Evolutionary conservation across 257 asterid species (phyloP).

Genomic region (Anisodus tanguticus): DNA sequence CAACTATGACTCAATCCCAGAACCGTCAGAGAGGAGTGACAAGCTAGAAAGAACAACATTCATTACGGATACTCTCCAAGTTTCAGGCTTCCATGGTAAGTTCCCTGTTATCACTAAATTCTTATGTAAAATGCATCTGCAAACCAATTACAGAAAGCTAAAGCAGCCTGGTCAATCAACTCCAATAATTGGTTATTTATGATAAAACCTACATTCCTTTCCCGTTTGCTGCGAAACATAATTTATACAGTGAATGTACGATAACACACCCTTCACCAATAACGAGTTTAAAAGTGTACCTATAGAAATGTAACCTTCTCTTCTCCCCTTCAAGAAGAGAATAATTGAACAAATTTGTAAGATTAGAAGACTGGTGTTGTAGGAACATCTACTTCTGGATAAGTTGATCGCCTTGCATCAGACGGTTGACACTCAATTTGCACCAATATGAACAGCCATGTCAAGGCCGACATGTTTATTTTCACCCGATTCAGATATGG

Average conservation of each 20-base stretch:
- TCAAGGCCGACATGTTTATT: slow-evolving; percentile 53
- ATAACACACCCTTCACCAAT: slow-evolving; percentile 4
- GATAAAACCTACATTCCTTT: slow-evolving; percentile 1
- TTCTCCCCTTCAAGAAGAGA: slow-evolving; percentile 22
- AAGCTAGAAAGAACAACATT: background rate
- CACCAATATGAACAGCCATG: slow-evolving; percentile 62
- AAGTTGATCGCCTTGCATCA: slow-evolving; percentile 8
- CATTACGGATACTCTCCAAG: background rate
- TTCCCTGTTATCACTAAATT: slow-evolving; percentile 4
- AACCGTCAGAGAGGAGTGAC: background rate
- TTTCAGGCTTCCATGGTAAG: background rate
- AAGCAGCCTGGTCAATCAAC: background rate
- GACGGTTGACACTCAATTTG: slow-evolving; percentile 48
- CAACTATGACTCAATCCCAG: background rate
- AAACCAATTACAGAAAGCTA: slow-evolving; percentile 1
- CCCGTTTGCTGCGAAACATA: slow-evolving; percentile 6
- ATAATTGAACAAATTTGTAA: slow-evolving; percentile 12
- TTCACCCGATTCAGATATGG: slow-evolving; percentile 59
- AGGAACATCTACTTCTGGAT: slow-evolving; percentile 13
- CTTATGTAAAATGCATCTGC: slow-evolving; percentile 19
- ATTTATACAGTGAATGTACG: slow-evolving; percentile 23
- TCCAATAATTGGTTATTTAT: slow-evolving; percentile 5
- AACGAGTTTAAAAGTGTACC: background rate
- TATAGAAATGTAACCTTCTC: slow-evolving; percentile 20
- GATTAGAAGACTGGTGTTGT: slow-evolving; percentile 13